phyloP scores from a whole-genome alignment of 1,284 basidiomycete species.

The Apiotrichum gamsii region DNA sequence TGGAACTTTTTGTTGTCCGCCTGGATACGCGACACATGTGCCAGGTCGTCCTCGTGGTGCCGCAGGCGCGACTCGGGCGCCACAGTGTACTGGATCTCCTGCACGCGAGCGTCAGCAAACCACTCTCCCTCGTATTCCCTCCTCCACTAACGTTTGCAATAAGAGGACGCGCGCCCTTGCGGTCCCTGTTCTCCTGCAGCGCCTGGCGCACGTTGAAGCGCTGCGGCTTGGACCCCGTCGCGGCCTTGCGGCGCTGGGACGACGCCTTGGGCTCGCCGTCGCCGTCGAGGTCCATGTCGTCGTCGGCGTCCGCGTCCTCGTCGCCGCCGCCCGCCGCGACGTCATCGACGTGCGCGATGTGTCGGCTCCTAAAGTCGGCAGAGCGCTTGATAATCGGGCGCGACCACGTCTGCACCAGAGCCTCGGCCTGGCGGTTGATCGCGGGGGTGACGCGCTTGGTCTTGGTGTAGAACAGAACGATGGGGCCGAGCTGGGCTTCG shows the following conservation, averaged over 20 bases:
- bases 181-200: constrained; percentile 31
- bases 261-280: constrained; percentile 5
- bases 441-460: constrained; percentile 72
- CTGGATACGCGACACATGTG: constrained; percentile 38
- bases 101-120: neutral
- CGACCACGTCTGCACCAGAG: constrained; percentile 81
- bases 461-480: constrained; percentile 93
- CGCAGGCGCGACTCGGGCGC: constrained; percentile 33
- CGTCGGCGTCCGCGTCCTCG: constrained; percentile 14
- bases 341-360: constrained; percentile 25
- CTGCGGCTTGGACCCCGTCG: constrained; percentile 15
- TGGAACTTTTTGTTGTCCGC: constrained; percentile 45
- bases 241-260: too few species aligned
- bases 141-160: constrained; percentile 30
- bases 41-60: constrained; percentile 32
- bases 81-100: constrained; percentile 42
- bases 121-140: too few species aligned
- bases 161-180: constrained; percentile 37
- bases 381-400: constrained; percentile 91
- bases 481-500: constrained; percentile 82
- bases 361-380: constrained; percentile 60
- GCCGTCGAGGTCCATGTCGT: constrained; percentile 13
- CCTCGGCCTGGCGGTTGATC: constrained; percentile 72
- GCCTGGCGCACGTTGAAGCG: constrained; percentile 37
- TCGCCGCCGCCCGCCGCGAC: constrained; percentile 8